A percentile compares a stretch with the other conserved stretches of the same genome.
phyloP scores from a whole-genome alignment of 2,329 filamentous ascomycete genomes.

The Curvularia sp. region DNA sequence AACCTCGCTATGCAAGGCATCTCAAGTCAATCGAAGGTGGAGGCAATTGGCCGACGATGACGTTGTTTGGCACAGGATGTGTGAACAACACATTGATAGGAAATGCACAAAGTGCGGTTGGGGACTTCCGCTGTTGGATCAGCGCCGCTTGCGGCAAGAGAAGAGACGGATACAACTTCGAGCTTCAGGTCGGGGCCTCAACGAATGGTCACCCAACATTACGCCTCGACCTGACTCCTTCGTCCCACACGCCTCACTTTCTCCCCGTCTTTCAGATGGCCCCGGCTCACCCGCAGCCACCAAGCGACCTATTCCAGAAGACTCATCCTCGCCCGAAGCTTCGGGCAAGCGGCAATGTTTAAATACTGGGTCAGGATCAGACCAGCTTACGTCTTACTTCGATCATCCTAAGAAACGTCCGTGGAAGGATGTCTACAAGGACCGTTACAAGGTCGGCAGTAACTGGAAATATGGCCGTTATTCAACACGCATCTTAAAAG shows the following conservation, averaged over 20 bases:
- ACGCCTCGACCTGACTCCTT: conserved; percentile 56
- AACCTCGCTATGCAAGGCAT: conserved; percentile 91
- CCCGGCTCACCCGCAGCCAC: conserved; percentile 28
- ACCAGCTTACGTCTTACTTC: conserved; percentile 57
- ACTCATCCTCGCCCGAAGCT: conserved; percentile 31
- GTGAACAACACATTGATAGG: conserved; percentile 92
- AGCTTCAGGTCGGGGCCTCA: conserved; percentile 65
- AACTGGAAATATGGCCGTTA: conserved; percentile 98
- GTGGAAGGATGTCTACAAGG: conserved; percentile 98
- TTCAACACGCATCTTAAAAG: conserved; percentile 81
- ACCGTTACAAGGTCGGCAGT: conserved; percentile 91
- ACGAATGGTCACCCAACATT: conserved; percentile 61
- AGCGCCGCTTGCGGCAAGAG: conserved; percentile 84
- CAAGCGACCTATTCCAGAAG: conserved; percentile 44
- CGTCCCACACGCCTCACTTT: conserved; percentile 19
- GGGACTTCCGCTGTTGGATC: conserved; percentile 88
- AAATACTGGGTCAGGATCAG: conserved; percentile 26
- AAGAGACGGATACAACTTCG: conserved; percentile 82
- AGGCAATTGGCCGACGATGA: conserved; percentile 92
- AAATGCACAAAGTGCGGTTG: conserved; percentile 96
- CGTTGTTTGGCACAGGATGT: conserved; percentile 98
- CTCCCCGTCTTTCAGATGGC: conserved; percentile 21
- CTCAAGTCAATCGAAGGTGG: conserved; percentile 92
- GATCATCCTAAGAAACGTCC: conserved; percentile 64
- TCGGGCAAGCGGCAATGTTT: conserved; percentile 49